phyloP scores from a whole-genome alignment of 2,329 filamentous ascomycete species.

The Phoma sp. region DNA sequence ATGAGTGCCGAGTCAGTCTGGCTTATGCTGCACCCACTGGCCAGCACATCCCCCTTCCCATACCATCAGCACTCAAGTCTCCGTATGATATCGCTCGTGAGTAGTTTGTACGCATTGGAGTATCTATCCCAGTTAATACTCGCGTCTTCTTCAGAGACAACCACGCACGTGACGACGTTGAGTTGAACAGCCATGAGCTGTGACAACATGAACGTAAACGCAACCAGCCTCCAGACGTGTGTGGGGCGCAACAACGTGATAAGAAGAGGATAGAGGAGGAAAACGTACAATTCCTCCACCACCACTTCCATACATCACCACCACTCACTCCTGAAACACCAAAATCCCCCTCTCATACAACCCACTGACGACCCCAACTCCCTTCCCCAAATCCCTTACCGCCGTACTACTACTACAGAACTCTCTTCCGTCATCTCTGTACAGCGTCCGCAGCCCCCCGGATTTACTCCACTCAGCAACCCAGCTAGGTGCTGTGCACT shows the following conservation, averaged over 20 bases:
- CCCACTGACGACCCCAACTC: constrained; percentile 47
- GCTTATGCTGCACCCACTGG: constrained; percentile 26
- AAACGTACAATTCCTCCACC: constrained; percentile 22
- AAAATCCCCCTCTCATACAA: constrained; percentile 52
- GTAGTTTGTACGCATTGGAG: background rate
- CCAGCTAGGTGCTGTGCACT: constrained; percentile 43
- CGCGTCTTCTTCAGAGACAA: background rate
- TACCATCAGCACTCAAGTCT: background rate
- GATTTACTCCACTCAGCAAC: constrained; percentile 50
- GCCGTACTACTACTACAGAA: constrained; percentile 47
- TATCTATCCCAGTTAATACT: background rate
- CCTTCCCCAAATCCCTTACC: constrained; percentile 47
- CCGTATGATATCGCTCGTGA: constrained; percentile 24
- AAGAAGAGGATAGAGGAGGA: too few species aligned
- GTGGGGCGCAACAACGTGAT: too few species aligned
- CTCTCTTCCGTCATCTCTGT: constrained; percentile 39
- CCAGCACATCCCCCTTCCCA: background rate
- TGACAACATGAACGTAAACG: background rate
- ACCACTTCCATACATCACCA: too few species aligned
- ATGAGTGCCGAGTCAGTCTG: constrained; percentile 37
- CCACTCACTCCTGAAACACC: constrained; percentile 33
- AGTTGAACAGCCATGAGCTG: constrained; percentile 32
- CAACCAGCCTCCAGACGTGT: too few species aligned
- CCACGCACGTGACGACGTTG: constrained; percentile 19
- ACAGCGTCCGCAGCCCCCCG: constrained; percentile 45